These are phyloP conservation scores for Macadamia tetraphylla DNA, from an alignment of 164 flowering plant genomes.

Conservation along the genomic window DNA sequence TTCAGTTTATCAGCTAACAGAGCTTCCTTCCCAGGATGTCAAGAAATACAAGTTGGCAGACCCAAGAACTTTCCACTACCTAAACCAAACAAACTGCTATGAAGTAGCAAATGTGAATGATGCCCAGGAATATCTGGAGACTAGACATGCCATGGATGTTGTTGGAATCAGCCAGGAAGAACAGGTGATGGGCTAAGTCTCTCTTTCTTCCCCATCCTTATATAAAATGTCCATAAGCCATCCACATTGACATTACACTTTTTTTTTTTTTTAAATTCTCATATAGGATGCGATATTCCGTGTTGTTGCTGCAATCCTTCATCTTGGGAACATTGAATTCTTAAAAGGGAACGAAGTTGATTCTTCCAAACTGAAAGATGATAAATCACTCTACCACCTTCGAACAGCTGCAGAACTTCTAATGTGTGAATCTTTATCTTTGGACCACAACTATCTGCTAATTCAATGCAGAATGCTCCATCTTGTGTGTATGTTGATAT, in stretches of 20 bases:
- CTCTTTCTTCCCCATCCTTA: too few relatives aligned
- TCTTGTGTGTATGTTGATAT: neutral
- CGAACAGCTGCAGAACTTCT: constrained; percentile 53
- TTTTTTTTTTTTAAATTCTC: neutral
- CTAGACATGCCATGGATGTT: constrained; percentile 74
- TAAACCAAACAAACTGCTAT: constrained; percentile 73
- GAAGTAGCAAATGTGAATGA: constrained; percentile 40
- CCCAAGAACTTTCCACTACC: constrained; percentile 72
- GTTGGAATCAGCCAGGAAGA: constrained; percentile 52
- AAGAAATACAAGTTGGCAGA: constrained; percentile 60
- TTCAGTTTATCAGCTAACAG: neutral
- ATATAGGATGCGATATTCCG: constrained; percentile 54
- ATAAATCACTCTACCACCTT: constrained; percentile 44
- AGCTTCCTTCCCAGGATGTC: constrained; percentile 47
- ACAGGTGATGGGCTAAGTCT: constrained; percentile 30
- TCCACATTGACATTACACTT: neutral
- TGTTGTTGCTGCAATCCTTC: constrained; percentile 56
- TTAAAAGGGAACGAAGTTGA: constrained; percentile 48
- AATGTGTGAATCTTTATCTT: constrained; percentile 30
- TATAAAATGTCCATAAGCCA: neutral
- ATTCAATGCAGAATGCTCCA: neutral
- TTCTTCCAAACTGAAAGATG: constrained; percentile 50
- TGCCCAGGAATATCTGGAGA: constrained; percentile 40
- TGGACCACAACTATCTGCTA: neutral
- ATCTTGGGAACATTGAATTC: constrained; percentile 54